Conservation (phyloP, 164 flowering plant genomes). For the Dillenia turbinata region DNA sequence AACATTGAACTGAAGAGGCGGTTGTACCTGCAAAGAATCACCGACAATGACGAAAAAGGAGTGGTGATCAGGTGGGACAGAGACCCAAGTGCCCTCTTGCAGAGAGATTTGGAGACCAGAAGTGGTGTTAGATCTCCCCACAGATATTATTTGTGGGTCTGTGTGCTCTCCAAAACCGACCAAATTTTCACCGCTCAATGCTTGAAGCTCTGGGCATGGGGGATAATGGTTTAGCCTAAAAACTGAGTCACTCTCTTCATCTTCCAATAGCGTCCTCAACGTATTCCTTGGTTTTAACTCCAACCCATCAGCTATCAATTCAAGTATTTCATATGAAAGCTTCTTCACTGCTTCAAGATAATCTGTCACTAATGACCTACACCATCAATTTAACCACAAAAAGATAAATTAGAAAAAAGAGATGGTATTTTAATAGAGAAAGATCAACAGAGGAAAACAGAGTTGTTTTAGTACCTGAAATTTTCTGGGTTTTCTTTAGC, state of each 20-base stretch:
- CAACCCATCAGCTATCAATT: slow-evolving; percentile 64
- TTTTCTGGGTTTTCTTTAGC: slow-evolving; percentile 35
- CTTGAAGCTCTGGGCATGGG: slow-evolving; percentile 54
- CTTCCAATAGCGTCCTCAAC: slow-evolving; percentile 50
- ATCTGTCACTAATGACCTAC: slow-evolving; percentile 41
- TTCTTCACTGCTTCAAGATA: slow-evolving; percentile 47
- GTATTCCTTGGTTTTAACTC: slow-evolving; percentile 38
- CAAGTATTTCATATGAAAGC: slow-evolving; percentile 48
- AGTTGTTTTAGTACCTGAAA: slow-evolving; percentile 37
- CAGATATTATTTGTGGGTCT: slow-evolving; percentile 89
- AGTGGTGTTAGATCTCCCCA: slow-evolving; percentile 73
- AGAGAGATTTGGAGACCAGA: slow-evolving; percentile 75
- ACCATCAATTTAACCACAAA: neutral
- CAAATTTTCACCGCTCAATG: slow-evolving; percentile 35
- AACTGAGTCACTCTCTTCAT: slow-evolving; percentile 67
- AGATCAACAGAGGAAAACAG: neutral
- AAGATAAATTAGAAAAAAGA: neutral
- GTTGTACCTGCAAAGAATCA: slow-evolving; percentile 79
- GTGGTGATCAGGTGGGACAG: slow-evolving; percentile 77
- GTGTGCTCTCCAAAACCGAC: slow-evolving; percentile 96
- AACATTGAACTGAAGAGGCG: neutral
- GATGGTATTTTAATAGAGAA: neutral
- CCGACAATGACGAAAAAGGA: slow-evolving; percentile 88
- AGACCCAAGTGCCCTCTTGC: slow-evolving; percentile 76
- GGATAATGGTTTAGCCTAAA: slow-evolving; percentile 91